Percentiles rank a stretch among this genome's conserved stretches.
Evolutionary conservation across 345 rosid genomes (phyloP).

Genomic region (Turritis glabra): DNA sequence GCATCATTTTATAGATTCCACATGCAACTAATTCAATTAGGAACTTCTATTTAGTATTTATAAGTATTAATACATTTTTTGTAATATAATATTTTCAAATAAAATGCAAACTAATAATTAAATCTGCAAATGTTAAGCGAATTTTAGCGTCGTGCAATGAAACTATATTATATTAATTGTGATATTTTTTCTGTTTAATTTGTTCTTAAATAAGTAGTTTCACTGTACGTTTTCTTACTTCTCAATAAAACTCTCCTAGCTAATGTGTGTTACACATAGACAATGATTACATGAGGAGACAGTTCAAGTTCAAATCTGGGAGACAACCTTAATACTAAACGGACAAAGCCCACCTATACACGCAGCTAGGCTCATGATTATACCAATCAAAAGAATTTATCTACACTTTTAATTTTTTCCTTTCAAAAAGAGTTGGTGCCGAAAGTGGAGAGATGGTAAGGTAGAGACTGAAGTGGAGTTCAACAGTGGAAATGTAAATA

Average conservation of each 20-base stretch:
- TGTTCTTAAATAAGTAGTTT: not conserved
- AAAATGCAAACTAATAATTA: not conserved
- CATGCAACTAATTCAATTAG: not conserved
- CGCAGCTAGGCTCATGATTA: conserved; percentile 27
- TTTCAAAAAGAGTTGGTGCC: conserved; percentile 29
- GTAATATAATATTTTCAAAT: not conserved
- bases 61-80: not conserved
- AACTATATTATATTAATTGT: too few species aligned
- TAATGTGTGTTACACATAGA: conserved; percentile 13
- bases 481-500: conserved; percentile 13
- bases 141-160: not conserved
- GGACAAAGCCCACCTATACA: conserved; percentile 34
- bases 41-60: not conserved
- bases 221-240: conserved; percentile 3
- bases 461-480: conserved; percentile 34
- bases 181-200: not conserved
- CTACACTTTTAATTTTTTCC: not conserved
- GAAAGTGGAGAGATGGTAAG: conserved; percentile 27
- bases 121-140: not conserved
- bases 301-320: conserved; percentile 25
- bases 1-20: not conserved
- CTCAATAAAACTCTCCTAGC: not conserved
- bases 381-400: conserved; percentile 26
- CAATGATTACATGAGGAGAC: conserved; percentile 23
- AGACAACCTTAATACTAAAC: conserved; percentile 42